Evolutionary conservation across 2,329 filamentous ascomycete species (phyloP).

Genomic region (Ascomycota sp.): DNA sequence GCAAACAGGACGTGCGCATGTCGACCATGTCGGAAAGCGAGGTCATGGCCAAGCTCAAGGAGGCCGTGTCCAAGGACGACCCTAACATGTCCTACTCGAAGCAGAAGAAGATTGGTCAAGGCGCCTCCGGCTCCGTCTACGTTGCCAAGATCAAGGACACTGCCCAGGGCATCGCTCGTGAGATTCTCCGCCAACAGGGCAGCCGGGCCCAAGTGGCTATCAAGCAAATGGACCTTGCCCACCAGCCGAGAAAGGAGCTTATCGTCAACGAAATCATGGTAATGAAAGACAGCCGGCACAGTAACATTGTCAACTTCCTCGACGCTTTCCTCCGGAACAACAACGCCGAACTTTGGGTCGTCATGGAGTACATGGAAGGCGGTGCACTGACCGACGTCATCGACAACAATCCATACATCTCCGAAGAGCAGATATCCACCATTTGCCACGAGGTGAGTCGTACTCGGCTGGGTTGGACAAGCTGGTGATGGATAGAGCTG

Average conservation of each 20-base stretch:
- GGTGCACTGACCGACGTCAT: slow-evolving; percentile 95
- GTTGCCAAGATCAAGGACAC: slow-evolving; percentile 87
- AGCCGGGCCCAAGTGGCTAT: slow-evolving; percentile 82
- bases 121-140: slow-evolving; percentile 93
- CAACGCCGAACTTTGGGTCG: slow-evolving; percentile 91
- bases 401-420: slow-evolving; percentile 87
- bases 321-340: slow-evolving; percentile 94
- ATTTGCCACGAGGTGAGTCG: slow-evolving; percentile 76
- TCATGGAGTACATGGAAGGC: slow-evolving; percentile 99
- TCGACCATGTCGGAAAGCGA: slow-evolving; percentile 94
- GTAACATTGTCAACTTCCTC: slow-evolving; percentile 97
- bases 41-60: slow-evolving; percentile 88
- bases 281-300: slow-evolving; percentile 97
- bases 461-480: too few relatives aligned
- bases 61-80: slow-evolving; percentile 89
- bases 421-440: slow-evolving; percentile 91
- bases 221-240: slow-evolving; percentile 98
- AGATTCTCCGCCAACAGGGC: slow-evolving; percentile 61
- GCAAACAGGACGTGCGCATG: slow-evolving; percentile 89
- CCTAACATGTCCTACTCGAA: slow-evolving; percentile 93
- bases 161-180: slow-evolving; percentile 66
- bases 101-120: slow-evolving; percentile 98
- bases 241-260: slow-evolving; percentile 90
- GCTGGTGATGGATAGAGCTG: too few relatives aligned
- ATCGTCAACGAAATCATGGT: slow-evolving; percentile 99